Conservation (phyloP, 2,329 filamentous ascomycete species). For the Sporothrix brasiliensis region DNA sequence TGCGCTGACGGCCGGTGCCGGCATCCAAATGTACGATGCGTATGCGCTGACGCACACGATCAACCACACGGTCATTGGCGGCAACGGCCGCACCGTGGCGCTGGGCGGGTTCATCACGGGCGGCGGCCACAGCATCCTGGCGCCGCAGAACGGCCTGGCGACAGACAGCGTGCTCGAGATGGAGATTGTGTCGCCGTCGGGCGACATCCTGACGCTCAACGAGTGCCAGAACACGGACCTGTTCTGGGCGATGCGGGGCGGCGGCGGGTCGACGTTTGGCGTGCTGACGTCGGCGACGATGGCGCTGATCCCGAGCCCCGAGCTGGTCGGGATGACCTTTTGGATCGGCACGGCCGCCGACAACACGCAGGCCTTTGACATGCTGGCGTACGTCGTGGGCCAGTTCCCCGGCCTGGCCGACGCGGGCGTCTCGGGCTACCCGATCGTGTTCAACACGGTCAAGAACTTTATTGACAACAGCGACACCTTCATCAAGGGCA, state of each 20-base stretch:
- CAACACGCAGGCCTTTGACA: constrained; percentile 49
- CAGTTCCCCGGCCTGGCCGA: constrained; percentile 53
- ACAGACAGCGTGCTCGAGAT: constrained; percentile 64
- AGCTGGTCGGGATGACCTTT: constrained; percentile 38
- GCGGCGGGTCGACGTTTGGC: constrained; percentile 63
- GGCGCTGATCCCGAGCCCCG: constrained; percentile 51
- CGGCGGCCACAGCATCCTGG: constrained; percentile 61
- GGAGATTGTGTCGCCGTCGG: constrained; percentile 60
- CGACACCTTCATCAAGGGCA: constrained; percentile 31
- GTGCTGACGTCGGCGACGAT: constrained; percentile 61
- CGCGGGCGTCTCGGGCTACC: constrained; percentile 55
- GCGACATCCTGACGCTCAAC: constrained; percentile 53
- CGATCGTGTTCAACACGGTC: constrained; percentile 46
- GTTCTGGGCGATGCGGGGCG: constrained; percentile 66
- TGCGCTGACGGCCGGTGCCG: constrained; percentile 51
- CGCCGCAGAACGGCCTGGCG: constrained; percentile 59
- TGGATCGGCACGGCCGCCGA: constrained; percentile 41
- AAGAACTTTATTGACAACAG: constrained; percentile 40
- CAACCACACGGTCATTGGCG: constrained; percentile 57
- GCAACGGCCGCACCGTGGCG: constrained; percentile 58
- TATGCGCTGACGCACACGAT: constrained; percentile 50
- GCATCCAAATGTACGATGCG: constrained; percentile 54
- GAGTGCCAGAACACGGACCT: constrained; percentile 58
- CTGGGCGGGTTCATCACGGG: constrained; percentile 64
- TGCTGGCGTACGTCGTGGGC: constrained; percentile 52